Base-by-base conservation (phyloP, 148 eudicot species). In the Fagopyrum tataricum region DNA sequence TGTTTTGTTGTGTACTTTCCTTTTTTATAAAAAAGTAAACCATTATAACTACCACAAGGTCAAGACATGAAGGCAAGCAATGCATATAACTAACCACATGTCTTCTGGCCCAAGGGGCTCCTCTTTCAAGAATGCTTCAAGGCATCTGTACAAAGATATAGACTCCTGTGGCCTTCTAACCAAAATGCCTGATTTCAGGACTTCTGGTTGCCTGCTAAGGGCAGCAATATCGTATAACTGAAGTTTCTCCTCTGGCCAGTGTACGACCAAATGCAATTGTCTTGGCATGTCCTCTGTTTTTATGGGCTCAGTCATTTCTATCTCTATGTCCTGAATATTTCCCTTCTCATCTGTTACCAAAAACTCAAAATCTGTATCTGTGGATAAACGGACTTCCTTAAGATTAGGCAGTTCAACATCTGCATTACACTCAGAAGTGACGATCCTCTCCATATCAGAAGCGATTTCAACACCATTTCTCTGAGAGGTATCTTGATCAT, bases 41-140 rank as follows among this genome's bases (percentile, higher is more conserved):
- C 58, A 13, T 14, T 14, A 52, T 58, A 58, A 64, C 18, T 64
- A 64, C 20, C 14, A 64, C 20, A 64, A 64, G 41, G 18, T 31
- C 17, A 11, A 46, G 49, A 46, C 13, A 46, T 11, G 13, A 46
- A 46, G 2, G 7, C 13, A 6, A 64, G 39, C 17, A 56, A 56
- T 56, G 62, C 84, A 82, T 79, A 73, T 87, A 73, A 89, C 96
- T 88, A 55, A 94, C 98, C 98, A 94, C 98, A 94, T 94, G 79
- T 89, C 93, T 49, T 91, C 91, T 14, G 91, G 95, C 76, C 91
- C 98, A 72, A 91, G 88, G 73, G 97, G 97, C 81, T 94, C 98
- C 83, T 91, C 98, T 83, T 89, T 91, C 82, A 88, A 73, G 76
- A 89, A 91, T 47, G 89, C 91, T 77, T 94, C 93, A 75, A 94